Evolutionary conservation across 345 rosid genomes (phyloP), one percentile per base, ranked within the genome.

Genomic region (Salix viminalis): DNA sequence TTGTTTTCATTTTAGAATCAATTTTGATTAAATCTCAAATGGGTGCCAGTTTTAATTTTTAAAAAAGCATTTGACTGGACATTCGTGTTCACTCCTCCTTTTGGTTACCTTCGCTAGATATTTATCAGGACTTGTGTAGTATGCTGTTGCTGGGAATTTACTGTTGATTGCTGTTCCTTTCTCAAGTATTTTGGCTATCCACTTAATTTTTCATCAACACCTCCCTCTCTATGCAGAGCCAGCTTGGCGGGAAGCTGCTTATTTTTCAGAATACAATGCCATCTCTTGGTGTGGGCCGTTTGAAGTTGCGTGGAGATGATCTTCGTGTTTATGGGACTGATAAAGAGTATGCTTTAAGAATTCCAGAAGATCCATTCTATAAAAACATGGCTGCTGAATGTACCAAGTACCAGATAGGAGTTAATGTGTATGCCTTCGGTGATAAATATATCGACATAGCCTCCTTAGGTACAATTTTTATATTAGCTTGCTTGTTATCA

Each of bases 331-430:
- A 96, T 85, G 99, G 99, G 73, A 94, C 99, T 39, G 98, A 96
- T 78, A 96, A 94, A 83, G 99, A 96, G 78, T 83, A 89, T 82
- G 34, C 86, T 30, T 86, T 96, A 79, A 89, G 99, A 82, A 76
- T 90, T 77, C 90, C 98, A 71, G 99, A 96, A 84, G 98, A 96
- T 81, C 89, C 91, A 68, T 96, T 92, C 80, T 94, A 94, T 77
- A 96, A 96, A 83, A 97, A 94, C 85, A 91, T 94, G 97, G 98
- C 99, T 87, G 99, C 99, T 34, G 99, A 96, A 89, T 90, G 92
- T 76, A 91, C 99, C 74, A 96, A 96, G 87, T 91, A 79, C 79
- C 98, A 96, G 90, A 92, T 94, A 82, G 97, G 92, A 78, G 94
- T 90, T 69, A 92, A 96, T 86, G 78, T 94, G 69, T 94, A 94